Evolutionary conservation across 2,329 filamentous ascomycete species (phyloP).

Genomic region (Sporothrix inflata): DNA sequence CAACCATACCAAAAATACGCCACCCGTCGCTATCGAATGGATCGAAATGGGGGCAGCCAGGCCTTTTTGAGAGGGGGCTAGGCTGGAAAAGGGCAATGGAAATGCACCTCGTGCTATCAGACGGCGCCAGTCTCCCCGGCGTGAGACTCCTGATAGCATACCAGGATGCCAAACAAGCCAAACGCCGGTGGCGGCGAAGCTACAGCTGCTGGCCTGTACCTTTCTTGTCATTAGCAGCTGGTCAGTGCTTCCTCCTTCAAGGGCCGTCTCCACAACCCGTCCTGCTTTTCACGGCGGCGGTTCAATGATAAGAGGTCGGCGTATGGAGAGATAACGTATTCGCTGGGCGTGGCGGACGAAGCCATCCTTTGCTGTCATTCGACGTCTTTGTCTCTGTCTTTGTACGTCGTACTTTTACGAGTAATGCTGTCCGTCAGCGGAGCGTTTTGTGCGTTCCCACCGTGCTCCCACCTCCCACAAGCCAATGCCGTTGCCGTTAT

Average conservation of each 20-base stretch:
- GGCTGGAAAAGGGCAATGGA: neutral
- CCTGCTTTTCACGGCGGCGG: no score
- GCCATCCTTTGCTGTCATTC: no score
- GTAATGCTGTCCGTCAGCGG: neutral
- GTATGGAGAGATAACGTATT: no score
- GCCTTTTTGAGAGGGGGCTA: neutral
- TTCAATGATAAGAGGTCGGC: no score
- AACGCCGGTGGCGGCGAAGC: no score
- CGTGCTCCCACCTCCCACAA: neutral
- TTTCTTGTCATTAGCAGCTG: no score
- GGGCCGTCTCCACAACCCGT: no score
- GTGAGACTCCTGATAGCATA: constrained; percentile 17
- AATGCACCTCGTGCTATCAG: constrained; percentile 6
- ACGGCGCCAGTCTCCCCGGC: neutral
- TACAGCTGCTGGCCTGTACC: no score
- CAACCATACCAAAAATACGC: constrained; percentile 7
- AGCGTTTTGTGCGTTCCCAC: neutral
- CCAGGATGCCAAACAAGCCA: neutral
- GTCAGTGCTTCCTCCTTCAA: no score
- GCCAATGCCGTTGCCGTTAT: neutral
- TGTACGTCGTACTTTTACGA: neutral
- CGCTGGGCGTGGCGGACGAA: no score
- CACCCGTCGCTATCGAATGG: constrained; percentile 14
- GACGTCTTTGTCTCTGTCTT: no score
- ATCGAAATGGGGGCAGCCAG: neutral